Percentiles rank a stretch among this genome's conserved stretches.
These are phyloP conservation scores for Penicillium sclerotigenum DNA, from an alignment of 2,329 filamentous ascomycete genomes.

Conservation along the genomic window DNA sequence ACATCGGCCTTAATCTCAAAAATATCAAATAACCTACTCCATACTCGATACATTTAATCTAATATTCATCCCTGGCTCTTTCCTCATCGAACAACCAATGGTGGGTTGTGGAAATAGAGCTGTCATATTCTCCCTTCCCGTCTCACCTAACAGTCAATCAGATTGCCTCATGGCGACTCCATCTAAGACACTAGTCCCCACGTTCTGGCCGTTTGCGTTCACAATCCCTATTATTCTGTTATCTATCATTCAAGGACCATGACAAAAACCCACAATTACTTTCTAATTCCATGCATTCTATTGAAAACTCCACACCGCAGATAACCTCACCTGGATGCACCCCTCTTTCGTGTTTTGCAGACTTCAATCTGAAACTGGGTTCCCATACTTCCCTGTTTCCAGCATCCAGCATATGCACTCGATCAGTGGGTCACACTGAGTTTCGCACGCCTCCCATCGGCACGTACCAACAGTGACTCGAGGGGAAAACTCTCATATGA, in stretches of 20 bases:
- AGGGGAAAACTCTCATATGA: constrained; percentile 15
- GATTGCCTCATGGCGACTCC: constrained; percentile 6
- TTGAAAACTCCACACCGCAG: not conserved
- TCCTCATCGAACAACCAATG: not conserved
- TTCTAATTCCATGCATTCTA: constrained; percentile 1
- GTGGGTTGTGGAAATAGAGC: constrained; percentile 28
- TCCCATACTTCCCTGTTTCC: not conserved
- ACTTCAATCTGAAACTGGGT: not conserved
- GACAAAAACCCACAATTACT: not conserved
- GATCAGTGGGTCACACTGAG: constrained; percentile 1
- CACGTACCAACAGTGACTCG: constrained; percentile 17
- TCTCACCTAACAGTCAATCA: constrained; percentile 6
- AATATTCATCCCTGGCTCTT: not conserved
- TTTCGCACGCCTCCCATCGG: constrained; percentile 17
- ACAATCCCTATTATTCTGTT: not conserved
- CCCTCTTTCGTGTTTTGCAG: not conserved
- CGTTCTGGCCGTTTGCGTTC: constrained; percentile 12
- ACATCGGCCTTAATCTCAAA: not conserved
- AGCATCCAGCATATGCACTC: constrained; percentile 5
- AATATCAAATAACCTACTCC: not conserved
- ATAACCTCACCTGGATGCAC: not conserved
- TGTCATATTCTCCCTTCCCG: constrained; percentile 30
- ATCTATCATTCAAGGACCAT: not conserved
- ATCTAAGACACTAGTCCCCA: constrained; percentile 13
- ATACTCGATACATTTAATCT: not conserved